Evolutionary conservation across 208 protist genomes (phyloP), one percentile per base, ranked within the genome.

Genomic region (Leishmania major): DNA sequence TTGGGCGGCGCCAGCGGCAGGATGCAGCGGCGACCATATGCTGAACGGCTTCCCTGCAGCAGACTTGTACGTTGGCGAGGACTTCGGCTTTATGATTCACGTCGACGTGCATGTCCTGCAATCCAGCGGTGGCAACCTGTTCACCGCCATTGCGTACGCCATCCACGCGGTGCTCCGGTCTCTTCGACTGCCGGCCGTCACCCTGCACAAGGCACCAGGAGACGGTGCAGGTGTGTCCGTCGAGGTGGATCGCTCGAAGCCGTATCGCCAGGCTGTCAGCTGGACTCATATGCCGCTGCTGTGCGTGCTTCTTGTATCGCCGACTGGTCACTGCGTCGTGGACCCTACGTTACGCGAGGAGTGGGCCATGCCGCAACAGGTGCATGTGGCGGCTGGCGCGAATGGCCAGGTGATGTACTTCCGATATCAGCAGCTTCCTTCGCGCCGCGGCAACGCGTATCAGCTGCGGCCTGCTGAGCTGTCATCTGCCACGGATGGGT

Each of bases 51-150:
- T 95, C 66, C 93, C 92, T 1, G 87, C 87, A 2, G 73, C 81
- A 47, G 87, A 93, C 31, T 82, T 97, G 11, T 94, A 91, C 81
- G 89, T 97, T 83, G 93, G 94, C 77, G 85, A 89, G 25, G 93
- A 90, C 51, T 96, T 91, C 75, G 90, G 91, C 59, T 97, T 96
- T 55, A 79, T 83, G 22, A 80, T 96, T n/a, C 90, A 96, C 79
- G 94, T 96, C 40, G 93, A 97, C 67, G 91, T 96, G 66, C 92
- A 96, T 69, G 83, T 97, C 22, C 86, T 95, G 77, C 88, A 96
- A 73, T 80, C 84, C 35, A 75, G 31, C 49, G 93, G 92, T 13
- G 94, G 94, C n/a, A 95, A 92, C 74, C 40, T 95, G 22, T 67
- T 91, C 17, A 79, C 88, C 22, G 45, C 84, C 60, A 84, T 94